Evolutionary conservation across 1,284 basidiomycete species (phyloP).

Genomic region (Ustilago bromivora): DNA sequence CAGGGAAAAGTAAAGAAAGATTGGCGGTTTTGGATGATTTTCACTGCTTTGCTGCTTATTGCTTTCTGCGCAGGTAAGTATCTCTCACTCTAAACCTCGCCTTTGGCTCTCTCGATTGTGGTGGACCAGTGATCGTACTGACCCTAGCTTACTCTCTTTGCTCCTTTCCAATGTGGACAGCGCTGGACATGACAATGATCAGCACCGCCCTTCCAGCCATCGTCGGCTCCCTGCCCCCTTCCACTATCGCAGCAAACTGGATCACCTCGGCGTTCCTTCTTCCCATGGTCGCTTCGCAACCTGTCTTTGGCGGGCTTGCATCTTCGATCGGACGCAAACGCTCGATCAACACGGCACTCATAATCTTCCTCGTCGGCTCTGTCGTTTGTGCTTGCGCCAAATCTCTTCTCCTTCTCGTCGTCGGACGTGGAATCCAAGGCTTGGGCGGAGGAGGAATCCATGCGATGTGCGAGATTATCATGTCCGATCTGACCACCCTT

Average conservation of each 20-base stretch:
- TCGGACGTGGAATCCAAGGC: slow-evolving; percentile 68
- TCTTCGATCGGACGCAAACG: slow-evolving; percentile 45
- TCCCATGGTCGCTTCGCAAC: slow-evolving; percentile 49
- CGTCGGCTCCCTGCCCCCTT: slow-evolving; percentile 30
- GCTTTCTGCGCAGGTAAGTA: slow-evolving; percentile 14
- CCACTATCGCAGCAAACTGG: slow-evolving; percentile 46
- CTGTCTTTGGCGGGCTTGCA: slow-evolving; percentile 49
- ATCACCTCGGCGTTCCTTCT: slow-evolving; percentile 53
- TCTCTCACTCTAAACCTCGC: background rate
- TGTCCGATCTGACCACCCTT: slow-evolving; percentile 71
- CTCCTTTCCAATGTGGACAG: background rate
- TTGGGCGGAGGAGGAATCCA: slow-evolving; percentile 72
- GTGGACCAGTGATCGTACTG: background rate
- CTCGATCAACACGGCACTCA: slow-evolving; percentile 35
- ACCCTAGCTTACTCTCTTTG: background rate
- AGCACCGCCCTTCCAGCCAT: slow-evolving; percentile 50
- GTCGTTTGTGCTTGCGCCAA: slow-evolving; percentile 40
- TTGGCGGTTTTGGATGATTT: slow-evolving; percentile 32
- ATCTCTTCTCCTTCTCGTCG: slow-evolving; percentile 34
- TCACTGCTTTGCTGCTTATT: slow-evolving; percentile 19
- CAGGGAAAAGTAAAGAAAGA: slow-evolving; percentile 24
- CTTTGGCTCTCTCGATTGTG: background rate
- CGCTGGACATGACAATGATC: slow-evolving; percentile 57
- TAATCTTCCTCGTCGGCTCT: slow-evolving; percentile 50
- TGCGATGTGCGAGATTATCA: slow-evolving; percentile 70